These are phyloP conservation scores for Diaporthe vaccinii DNA, from an alignment of 2,329 filamentous ascomycete genomes.

Conservation along the genomic window DNA sequence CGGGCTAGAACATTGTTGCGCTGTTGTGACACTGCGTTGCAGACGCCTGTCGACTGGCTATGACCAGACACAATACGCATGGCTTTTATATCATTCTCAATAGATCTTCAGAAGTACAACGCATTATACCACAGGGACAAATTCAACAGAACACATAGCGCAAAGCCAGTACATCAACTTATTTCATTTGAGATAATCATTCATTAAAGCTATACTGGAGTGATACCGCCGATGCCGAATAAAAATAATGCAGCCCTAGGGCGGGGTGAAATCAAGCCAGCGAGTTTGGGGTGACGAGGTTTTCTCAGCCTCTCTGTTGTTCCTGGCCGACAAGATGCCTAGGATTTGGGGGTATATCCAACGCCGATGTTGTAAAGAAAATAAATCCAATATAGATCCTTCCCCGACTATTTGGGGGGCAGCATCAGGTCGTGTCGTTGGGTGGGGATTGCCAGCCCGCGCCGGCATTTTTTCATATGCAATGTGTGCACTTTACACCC, in stretches of 20 bases:
- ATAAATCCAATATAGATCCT: neutral
- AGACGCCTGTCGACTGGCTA: neutral
- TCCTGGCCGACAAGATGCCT: neutral
- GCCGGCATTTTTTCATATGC: neutral
- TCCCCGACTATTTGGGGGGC: too few relatives aligned
- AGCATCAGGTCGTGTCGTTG: neutral
- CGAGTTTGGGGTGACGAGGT: neutral
- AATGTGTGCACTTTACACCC: neutral
- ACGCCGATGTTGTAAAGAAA: neutral
- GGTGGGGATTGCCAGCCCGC: neutral
- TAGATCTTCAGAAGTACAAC: too few relatives aligned
- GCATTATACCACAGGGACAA: too few relatives aligned
- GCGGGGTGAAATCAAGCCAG: neutral
- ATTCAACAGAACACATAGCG: neutral
- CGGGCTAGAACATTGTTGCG: neutral
- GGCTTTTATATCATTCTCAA: neutral
- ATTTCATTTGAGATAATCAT: neutral
- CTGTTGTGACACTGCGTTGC: too few relatives aligned
- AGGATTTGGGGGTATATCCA: constrained; percentile 38
- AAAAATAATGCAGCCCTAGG: constrained; percentile 1
- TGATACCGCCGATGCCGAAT: neutral
- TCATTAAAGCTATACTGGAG: constrained; percentile 27
- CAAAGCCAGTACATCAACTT: neutral
- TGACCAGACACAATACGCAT: neutral
- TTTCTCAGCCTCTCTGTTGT: constrained; percentile 15